phyloP scores from a whole-genome alignment of 2,329 filamentous ascomycete species.

The Aspergillus viridinutans region DNA sequence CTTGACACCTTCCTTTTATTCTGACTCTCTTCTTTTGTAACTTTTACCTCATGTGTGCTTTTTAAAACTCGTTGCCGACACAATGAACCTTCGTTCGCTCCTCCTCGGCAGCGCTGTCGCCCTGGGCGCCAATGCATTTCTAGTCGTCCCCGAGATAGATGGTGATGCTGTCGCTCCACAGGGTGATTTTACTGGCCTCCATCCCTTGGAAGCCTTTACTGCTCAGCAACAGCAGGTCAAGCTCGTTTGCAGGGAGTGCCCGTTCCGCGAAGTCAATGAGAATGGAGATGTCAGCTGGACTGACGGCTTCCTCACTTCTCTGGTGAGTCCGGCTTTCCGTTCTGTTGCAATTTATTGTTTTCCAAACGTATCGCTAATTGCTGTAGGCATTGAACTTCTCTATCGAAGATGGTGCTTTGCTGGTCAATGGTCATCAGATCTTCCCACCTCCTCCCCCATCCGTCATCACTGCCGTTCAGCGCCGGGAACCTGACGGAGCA shows the following conservation, averaged over 20 bases:
- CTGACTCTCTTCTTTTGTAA: not conserved
- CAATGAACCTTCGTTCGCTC: slow-evolving; percentile 35
- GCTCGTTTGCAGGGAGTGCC: slow-evolving; percentile 37
- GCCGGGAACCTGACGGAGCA: slow-evolving; percentile 32
- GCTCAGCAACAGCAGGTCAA: slow-evolving; percentile 26
- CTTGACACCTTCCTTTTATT: slow-evolving; percentile 1
- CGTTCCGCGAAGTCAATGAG: slow-evolving; percentile 29
- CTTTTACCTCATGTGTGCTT: slow-evolving; percentile 8
- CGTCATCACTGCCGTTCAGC: slow-evolving; percentile 31
- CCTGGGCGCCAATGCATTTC: slow-evolving; percentile 33
- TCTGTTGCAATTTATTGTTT: not conserved
- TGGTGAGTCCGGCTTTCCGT: slow-evolving; percentile 28
- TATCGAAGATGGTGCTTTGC: slow-evolving; percentile 30
- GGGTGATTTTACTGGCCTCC: slow-evolving; percentile 20
- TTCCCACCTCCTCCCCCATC: slow-evolving; percentile 34
- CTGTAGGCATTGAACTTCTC: slow-evolving; percentile 34
- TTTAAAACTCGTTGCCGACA: slow-evolving; percentile 2
- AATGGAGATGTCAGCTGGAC: slow-evolving; percentile 30
- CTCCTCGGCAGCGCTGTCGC: slow-evolving; percentile 32
- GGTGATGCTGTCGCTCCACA: slow-evolving; percentile 19
- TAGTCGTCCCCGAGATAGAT: slow-evolving; percentile 35
- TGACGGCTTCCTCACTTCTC: slow-evolving; percentile 31
- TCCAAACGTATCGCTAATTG: slow-evolving; percentile 1
- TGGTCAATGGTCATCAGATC: slow-evolving; percentile 37
- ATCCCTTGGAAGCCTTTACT: slow-evolving; percentile 23